Base-by-base conservation (phyloP, 2,329 filamentous ascomycete genomes). In the Phialophora macrospora region DNA sequence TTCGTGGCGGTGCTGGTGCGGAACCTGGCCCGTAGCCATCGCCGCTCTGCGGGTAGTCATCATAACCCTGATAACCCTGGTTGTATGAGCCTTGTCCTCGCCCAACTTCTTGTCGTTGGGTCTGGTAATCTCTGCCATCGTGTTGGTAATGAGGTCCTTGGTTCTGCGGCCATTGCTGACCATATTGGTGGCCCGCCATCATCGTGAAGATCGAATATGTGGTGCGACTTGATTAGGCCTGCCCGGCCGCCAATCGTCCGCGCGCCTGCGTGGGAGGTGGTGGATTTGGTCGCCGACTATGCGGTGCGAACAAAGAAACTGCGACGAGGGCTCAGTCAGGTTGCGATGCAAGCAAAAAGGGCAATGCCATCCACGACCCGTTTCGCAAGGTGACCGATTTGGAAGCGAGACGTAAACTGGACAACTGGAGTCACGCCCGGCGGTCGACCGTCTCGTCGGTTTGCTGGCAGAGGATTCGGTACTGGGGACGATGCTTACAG, bases 161-260 rank as follows among this genome's bases (percentile, higher is more conserved):
- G 38, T 60, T 60, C 64, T 69, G 64, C 38, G 59, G 67, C 67
- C 67, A 69, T 59, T 69, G 67, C 32, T 67, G 67, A 38, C 64
- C 62, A 48, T 69, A 67, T 51, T 69, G 64, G 30, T 62, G 62
- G 59, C 62, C 54, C 11, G 67, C 55, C 67, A 69, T 69, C 54
- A 58, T 65, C 28, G 51, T 60, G 32, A 30, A 30, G n/a, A 22
- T 24, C 1, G 11, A 32, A 41, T 11, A 17, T 28, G 7, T 7
- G 44, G 30, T 20, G 22, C 26, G 22, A 52, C 48, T 52, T 26
- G n/a, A 12, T 49, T 4, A 48, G 14, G 24, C 26, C 26, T 1
- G 26, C 56, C 32, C 11, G 20, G 56, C 8, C 32, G 26, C 11
- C 44, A 32, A 17, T 22, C 30, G 44, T 24, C 24, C 48, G 20